Evolutionary conservation across 139 green algal species (phyloP).

Genomic region (Micromonas pusilla): DNA sequence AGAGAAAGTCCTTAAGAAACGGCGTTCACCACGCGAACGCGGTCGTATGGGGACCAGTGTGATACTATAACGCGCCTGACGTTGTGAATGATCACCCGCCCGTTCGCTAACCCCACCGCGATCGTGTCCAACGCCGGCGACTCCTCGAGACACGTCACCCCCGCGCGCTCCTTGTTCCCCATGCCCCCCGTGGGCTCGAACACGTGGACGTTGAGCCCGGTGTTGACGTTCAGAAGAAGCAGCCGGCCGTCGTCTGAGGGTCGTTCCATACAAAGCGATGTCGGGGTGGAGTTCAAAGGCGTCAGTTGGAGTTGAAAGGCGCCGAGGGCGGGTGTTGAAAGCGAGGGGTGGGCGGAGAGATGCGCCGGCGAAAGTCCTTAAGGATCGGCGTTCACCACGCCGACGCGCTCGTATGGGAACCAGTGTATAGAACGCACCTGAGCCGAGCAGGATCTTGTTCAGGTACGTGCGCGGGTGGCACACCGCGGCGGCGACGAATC

Average conservation of each 20-base stretch:
- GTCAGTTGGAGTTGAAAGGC: too few relatives aligned
- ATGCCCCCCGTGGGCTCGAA: constrained; percentile 47
- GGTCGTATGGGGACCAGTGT: constrained; percentile 55
- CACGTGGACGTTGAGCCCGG: constrained; percentile 54
- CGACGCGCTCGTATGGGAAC: too few relatives aligned
- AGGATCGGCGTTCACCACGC: too few relatives aligned
- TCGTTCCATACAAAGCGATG: too few relatives aligned
- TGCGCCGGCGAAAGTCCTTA: too few relatives aligned
- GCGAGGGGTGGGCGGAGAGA: too few relatives aligned
- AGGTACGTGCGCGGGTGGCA: constrained; percentile 93
- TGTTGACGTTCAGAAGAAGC: constrained; percentile 85
- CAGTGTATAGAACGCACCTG: too few relatives aligned
- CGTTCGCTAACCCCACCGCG: constrained; percentile 78
- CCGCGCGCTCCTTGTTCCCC: constrained; percentile 33
- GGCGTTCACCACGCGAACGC: too few relatives aligned
- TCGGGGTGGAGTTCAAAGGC: too few relatives aligned
- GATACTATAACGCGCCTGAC: too few relatives aligned
- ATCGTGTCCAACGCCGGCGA: constrained; percentile 89
- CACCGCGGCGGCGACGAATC: constrained; percentile 74
- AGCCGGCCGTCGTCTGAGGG: constrained; percentile 63
- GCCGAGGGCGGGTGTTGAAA: too few relatives aligned
- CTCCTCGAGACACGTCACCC: constrained; percentile 54
- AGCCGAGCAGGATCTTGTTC: constrained; percentile 80
- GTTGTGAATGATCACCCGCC: constrained; percentile 76
- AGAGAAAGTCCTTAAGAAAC: too few relatives aligned